Evolutionary conservation across 768 basidiomycete species (phyloP), one percentile per base, ranked within the genome.

Genomic region (Naganishia friedmannii): DNA sequence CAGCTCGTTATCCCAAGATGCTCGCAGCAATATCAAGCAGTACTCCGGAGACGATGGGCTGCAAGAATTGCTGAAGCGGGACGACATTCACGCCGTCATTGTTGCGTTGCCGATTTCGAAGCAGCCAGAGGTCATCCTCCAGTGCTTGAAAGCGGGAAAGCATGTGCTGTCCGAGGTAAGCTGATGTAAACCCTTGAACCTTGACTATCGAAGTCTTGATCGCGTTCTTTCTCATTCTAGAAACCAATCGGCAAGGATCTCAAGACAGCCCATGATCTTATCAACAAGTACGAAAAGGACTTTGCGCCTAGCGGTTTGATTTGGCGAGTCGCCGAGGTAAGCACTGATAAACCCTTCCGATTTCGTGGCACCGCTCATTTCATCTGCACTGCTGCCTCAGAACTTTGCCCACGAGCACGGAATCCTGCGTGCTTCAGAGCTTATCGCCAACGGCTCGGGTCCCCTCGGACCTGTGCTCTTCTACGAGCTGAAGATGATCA

Each of bases 241-340:
- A 94, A 94, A 77, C 93, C 93, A 7, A 85, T 93, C 17, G 90
- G 87, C 3, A 84, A 87, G 51, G 88, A 89, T 74, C 86, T 92
- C 54, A 84, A 84, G 32, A 81, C 82, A 2, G 92, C 89, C 0
- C 80, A 86, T 55, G 82, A 83, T 71, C 83, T 93, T 58, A 88
- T 93, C 77, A 82, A 85, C 42, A 84, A 82, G 46, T 93, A 91
- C 79, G 86, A 90, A 73, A 78, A 80, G 66, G 82, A 83, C 60
- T 91, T 87, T 82, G 87, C 86, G 78, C 83, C 84, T 12, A 88
- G 88, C 75, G 88, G 88, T 8, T 77, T 91, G 53, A 81, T 91
- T 55, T 92, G 91, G 91, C 85, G 89, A 65, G 85, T 92, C 28
- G 90, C 90, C 32, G 90, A 92, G 83, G 86, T 89, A 29, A 88